A percentile compares a stretch with the other conserved stretches of the same genome.
Conservation (phyloP, 768 basidiomycete genomes). For the Lepiota venenata region DNA sequence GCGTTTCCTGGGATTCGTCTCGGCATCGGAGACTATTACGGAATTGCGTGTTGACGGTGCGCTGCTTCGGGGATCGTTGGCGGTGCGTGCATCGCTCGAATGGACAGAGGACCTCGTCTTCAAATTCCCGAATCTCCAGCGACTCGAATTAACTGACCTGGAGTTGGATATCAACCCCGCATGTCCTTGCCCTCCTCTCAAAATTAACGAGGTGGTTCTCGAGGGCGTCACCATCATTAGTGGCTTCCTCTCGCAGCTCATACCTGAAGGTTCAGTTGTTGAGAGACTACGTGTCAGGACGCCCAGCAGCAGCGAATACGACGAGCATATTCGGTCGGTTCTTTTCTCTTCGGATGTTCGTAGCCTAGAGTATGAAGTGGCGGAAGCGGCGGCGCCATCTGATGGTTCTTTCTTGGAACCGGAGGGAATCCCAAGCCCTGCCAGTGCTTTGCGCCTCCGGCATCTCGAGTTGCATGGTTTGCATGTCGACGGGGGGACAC, state of each 20-base stretch:
- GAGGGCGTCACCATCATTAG: conserved; percentile 39
- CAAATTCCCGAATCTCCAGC: conserved; percentile 40
- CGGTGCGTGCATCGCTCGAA: conserved; percentile 37
- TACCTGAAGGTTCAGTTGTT: conserved; percentile 31
- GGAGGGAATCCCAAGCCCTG: conserved; percentile 17
- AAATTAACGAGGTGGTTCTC: conserved; percentile 36
- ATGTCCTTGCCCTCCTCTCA: conserved; percentile 29
- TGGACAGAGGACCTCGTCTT: conserved; percentile 51
- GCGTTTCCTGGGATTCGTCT: conserved; percentile 40
- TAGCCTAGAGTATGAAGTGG: conserved; percentile 41
- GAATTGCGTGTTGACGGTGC: conserved; percentile 47
- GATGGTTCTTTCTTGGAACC: conserved; percentile 28
- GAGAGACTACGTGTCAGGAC: conserved; percentile 35
- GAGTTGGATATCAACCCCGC: conserved; percentile 39
- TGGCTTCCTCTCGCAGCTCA: conserved; percentile 39
- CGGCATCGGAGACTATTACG: conserved; percentile 35
- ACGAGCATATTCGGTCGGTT: conserved; percentile 38
- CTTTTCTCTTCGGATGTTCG: conserved; percentile 39
- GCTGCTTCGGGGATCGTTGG: conserved; percentile 22
- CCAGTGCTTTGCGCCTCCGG: conserved; percentile 28
- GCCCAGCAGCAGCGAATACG: conserved; percentile 27
- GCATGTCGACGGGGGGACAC: conserved; percentile 31
- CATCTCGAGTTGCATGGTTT: conserved; percentile 40
- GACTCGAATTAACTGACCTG: conserved; percentile 39
- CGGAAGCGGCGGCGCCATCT: conserved; percentile 21